Base-by-base conservation (phyloP, 2,329 filamentous ascomycete species). In the Calonectria ilicicola region DNA sequence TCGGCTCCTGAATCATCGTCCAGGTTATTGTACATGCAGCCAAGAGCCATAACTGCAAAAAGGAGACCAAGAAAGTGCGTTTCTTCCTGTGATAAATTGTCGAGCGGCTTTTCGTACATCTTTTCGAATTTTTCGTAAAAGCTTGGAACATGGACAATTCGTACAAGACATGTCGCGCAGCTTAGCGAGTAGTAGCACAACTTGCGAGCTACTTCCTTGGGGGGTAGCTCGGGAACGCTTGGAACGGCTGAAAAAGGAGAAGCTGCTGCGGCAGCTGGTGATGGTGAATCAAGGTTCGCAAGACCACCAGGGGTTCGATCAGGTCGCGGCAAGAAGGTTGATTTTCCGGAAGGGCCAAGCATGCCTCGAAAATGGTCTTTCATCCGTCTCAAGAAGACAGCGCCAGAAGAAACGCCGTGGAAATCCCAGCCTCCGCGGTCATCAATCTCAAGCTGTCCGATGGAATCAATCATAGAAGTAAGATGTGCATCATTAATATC, bases 381-480 rank as follows among this genome's bases (percentile, higher is more conserved):
- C 89, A 99, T 93, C 67, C 94, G 92, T 75, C 92, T 91, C 78
- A 98, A 89, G 82, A 98, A 99, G 74, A 96, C 95, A 51, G 96
- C 90, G 3, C 96, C 96, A 0, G 97, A 98, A 0, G 96, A 98
- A 75, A 94, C 94, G 60, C 97, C 97, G 81, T 98, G 95, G 80
- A 98, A 99, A 83, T 98, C 96, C 92, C 95, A 98, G 78, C 97
- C 92, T 49, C 96, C 96, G 78, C 93, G 92, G 77, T 98, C 96
- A 79, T 98, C 95, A 40, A 98, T 89, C 80, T 98, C 96, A 21
- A 99, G 89, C 81, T 96, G 94, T 42, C 96, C 97, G 3, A 96
- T 95, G 49, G 94, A 94, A 81, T 96, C 94, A 70, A 98, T 95
- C 96, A 99, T 98, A 32, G 96, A 98, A 81, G 96, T 93, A 29